Evolutionary conservation across 371 early-diverging fungal species (phyloP).

Genomic region (Rhizopus sp.): DNA sequence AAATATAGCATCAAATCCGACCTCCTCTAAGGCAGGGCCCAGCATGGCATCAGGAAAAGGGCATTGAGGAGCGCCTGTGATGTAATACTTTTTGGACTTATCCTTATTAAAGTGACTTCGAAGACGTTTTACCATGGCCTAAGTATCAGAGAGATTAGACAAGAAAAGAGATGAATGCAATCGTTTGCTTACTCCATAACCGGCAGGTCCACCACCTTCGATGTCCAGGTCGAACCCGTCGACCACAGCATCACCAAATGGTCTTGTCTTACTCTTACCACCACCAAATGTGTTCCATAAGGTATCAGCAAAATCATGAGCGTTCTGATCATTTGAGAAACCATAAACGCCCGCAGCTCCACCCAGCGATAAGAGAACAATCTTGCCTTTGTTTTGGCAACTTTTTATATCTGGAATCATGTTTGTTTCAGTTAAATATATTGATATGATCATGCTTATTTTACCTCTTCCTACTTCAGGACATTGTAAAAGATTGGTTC

Average conservation of each 20-base stretch:
- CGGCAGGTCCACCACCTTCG: constrained; percentile 58
- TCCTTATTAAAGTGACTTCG: constrained; percentile 36
- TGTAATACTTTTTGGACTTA: constrained; percentile 38
- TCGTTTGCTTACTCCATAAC: constrained; percentile 40
- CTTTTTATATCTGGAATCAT: constrained; percentile 51
- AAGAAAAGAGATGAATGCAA: neutral
- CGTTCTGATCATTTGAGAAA: constrained; percentile 52
- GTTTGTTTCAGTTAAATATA: too few species aligned
- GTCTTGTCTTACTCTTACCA: constrained; percentile 51
- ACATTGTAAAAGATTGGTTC: constrained; percentile 58
- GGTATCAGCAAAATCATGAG: constrained; percentile 54
- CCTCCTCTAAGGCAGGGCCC: constrained; percentile 40
- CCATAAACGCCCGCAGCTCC: constrained; percentile 68
- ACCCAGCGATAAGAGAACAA: constrained; percentile 67
- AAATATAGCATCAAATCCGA: constrained; percentile 61
- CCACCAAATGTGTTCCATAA: constrained; percentile 66
- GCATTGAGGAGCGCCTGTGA: constrained; percentile 76
- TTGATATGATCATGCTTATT: neutral
- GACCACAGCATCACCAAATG: constrained; percentile 61
- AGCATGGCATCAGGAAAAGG: constrained; percentile 67
- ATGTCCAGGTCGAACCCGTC: constrained; percentile 79
- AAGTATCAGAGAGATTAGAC: neutral
- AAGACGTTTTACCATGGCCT: constrained; percentile 36
- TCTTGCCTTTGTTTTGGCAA: constrained; percentile 67
- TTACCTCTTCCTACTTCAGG: constrained; percentile 55